A percentile compares a stretch with the other conserved stretches of the same genome.
Conservation (phyloP, 768 basidiomycete genomes). For the Lactifluus echinatus region DNA sequence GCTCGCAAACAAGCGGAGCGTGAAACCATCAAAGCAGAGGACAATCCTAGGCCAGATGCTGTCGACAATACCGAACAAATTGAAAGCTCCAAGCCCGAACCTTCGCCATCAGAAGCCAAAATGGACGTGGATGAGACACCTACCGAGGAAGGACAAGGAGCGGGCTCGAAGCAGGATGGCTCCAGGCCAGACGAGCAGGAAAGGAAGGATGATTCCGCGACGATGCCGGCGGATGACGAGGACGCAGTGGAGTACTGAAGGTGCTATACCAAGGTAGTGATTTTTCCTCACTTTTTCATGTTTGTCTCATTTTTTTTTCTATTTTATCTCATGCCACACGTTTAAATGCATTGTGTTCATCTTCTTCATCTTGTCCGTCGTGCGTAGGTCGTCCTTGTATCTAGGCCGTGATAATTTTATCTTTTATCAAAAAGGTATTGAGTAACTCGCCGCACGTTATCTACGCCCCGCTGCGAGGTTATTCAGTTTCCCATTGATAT, state of each 20-base stretch:
- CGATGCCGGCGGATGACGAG: constrained; percentile 63
- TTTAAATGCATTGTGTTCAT: constrained; percentile 8
- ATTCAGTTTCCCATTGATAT: constrained; percentile 7
- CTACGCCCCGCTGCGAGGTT: neutral
- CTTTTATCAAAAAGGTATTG: constrained; percentile 3
- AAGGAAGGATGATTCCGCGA: constrained; percentile 26
- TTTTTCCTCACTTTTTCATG: constrained; percentile 2
- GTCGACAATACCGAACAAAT: neutral
- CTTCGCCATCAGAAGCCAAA: constrained; percentile 12
- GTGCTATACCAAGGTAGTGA: constrained; percentile 11
- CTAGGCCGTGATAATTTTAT: constrained; percentile 19
- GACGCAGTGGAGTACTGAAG: constrained; percentile 71
- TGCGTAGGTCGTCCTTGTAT: constrained; percentile 17
- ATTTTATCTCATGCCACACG: constrained; percentile 10
- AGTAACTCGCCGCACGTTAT: neutral
- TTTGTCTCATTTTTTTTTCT: constrained; percentile 3
- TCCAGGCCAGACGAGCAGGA: constrained; percentile 16
- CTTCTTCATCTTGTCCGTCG: neutral
- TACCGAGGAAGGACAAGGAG: constrained; percentile 8
- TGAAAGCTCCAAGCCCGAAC: neutral
- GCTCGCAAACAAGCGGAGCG: constrained; percentile 35
- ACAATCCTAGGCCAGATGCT: constrained; percentile 20
- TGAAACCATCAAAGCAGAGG: constrained; percentile 32
- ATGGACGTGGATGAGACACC: constrained; percentile 20
- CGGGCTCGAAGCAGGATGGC: constrained; percentile 5